Base-by-base conservation (phyloP, 805 yeast species). In the Maudiozyma barnettii region DNA sequence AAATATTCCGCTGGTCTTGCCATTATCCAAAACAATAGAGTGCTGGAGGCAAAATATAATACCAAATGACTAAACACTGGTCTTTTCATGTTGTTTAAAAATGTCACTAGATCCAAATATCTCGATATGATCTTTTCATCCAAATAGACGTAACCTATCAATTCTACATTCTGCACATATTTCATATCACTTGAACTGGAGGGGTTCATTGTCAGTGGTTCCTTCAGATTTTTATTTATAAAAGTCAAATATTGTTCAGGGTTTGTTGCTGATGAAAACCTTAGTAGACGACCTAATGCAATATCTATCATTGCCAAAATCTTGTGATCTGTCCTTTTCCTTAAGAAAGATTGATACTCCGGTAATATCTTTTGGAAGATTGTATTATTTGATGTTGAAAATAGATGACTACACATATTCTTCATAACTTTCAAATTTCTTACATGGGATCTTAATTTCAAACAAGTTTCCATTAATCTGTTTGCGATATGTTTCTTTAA, bases 191-290 rank as follows among this genome's bases (percentile, higher is more conserved):
- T 41, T 8, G 35, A 31, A 13, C 12, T 13, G 18, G 49, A 16
- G 26, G 21, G 22, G 13, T 19, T 20, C n/a, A 21, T 3, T 13
- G 23, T 4, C 29, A 53, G 14, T 43, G 53, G 54, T 4, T 49
- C 48, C 20, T 45, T 47, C 16, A 53, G 41, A 16, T 45, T 46
- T 13, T 29, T 46, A 20, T 48, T 50, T 21, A 57, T 39, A 29
- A 48, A 73, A 9, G 64, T 60, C 23, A 64, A 69, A 49, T 65
- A 73, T 43, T 74, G 77, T 0, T 49, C 45, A 29, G 76, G 72
- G 54, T 78, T 77, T 3, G 81, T 64, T 14, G 80, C 76, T 1
- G 81, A 75, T 8, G 77, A 41, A 56, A 66, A 78, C 36, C 71
- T 60, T 18, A 74, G 53, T 6, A 79, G 60, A 26, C 68, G 60